Base-by-base conservation (phyloP, 768 basidiomycete species). In the Podaxis sp. region DNA sequence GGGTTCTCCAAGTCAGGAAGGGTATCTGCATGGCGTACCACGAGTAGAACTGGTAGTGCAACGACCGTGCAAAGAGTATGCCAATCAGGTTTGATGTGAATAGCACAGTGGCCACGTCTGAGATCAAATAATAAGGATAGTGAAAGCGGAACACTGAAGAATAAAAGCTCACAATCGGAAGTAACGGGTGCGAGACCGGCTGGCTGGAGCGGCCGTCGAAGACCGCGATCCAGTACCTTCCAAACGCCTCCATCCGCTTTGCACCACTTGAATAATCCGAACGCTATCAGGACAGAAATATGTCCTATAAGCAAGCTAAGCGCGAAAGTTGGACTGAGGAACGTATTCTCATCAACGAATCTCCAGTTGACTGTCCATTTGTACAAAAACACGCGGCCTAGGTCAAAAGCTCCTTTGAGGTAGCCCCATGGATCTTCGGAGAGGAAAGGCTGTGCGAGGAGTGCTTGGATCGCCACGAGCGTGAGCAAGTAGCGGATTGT, bases 331-430 rank as follows among this genome's bases (percentile, higher is more conserved):
- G 73, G 70, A 62, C 85, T 88, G 50, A 92, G 74, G 74, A 98
- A 98, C 4, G 77, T 77, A n/a, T 82, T 76, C 70, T 95, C 91
- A 27, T 81, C 76, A 2, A 99, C 63, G 68, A 96, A 89, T 48
- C 94, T 84, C 97, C 97, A 99, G 70, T 98, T 99, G 59, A 98
- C 95, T 0, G 96, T 98, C 96, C 96, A 99, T 70, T 91, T 87
- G 73, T 91, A 97, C 32, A 97, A 74, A 75, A 99, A 99, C 6
- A 87, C 81, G 13, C 97, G 88, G 3, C 86, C 86, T 59, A 99
- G 78, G 69, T 98, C 88, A 70, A 96, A 99, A 1, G 97, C 90
- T 18, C 82, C 81, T 23, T 74, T 76, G 42, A 93, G 66, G 72
- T 99, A 99, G 21, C 84, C 79, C 68, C 74, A 67, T 3, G 81